phyloP scores from a whole-genome alignment of 352 stramenopile species.

The Plasmopara halstedii region DNA sequence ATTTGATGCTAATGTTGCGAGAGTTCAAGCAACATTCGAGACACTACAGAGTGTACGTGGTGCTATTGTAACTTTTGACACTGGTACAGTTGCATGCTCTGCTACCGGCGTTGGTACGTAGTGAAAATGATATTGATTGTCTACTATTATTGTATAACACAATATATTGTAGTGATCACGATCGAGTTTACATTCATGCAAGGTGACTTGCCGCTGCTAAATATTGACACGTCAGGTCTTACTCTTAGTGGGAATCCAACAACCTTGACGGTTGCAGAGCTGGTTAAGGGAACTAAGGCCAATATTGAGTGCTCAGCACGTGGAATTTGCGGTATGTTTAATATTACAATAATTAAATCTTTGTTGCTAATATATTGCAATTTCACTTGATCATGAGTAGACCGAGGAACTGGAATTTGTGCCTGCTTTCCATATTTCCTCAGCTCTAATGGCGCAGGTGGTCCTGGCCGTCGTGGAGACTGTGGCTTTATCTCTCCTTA shows the following conservation, averaged over 20 bases:
- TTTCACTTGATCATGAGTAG: slow-evolving; percentile 12
- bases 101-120: slow-evolving; percentile 32
- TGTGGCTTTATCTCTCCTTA: slow-evolving; percentile 85
- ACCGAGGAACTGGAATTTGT: slow-evolving; percentile 55
- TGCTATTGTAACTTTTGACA: slow-evolving; percentile 49
- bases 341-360: not conserved
- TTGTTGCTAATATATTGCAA: slow-evolving; percentile 1
- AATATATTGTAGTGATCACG: slow-evolving; percentile 27
- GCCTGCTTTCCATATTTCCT: slow-evolving; percentile 70
- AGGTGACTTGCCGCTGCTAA: slow-evolving; percentile 45
- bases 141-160: not conserved
- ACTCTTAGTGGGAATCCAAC: slow-evolving; percentile 23
- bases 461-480: slow-evolving; percentile 78
- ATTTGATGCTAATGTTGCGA: slow-evolving; percentile 27
- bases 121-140: not conserved
- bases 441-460: slow-evolving; percentile 59
- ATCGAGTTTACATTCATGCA: slow-evolving; percentile 67
- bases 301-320: slow-evolving; percentile 70
- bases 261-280: slow-evolving; percentile 25
- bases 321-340: slow-evolving; percentile 57
- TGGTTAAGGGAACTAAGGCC: slow-evolving; percentile 58
- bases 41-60: slow-evolving; percentile 39
- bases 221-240: slow-evolving; percentile 28
- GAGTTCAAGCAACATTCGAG: slow-evolving; percentile 49
- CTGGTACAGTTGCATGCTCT: slow-evolving; percentile 31